Base-by-base conservation (phyloP, 257 asterid species). In the Leptodermis oblonga region DNA sequence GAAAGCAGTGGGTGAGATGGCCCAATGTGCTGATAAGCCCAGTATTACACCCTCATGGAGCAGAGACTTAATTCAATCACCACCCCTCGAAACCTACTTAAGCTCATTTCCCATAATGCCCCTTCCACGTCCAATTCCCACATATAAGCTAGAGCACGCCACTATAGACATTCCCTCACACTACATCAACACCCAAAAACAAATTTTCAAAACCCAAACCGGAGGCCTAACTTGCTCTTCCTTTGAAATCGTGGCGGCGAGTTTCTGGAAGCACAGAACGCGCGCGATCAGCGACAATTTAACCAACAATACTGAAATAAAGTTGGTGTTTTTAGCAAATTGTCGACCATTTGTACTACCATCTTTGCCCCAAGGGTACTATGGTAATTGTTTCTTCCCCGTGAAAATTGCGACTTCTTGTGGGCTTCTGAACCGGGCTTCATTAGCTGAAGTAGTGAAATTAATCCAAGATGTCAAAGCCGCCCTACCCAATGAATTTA, bases 291-390 rank as follows among this genome's bases (percentile, higher is more conserved):
- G 62, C 22, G 25, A 64, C 11, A 28, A 9, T 7, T 48, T 70
- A 28, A 56, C 54, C 6, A 67, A 78, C 2, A 68, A 75, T 6
- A 59, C 77, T 39, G 71, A 69, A 52, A 41, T 73, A 59, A 81
- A 73, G 25, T 80, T 85, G 11, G 85, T 83, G 12, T 81, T 85
- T 62, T 81, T 85, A n/a, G 90, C 90, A 8, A 85, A 85, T 43
- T 79, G 86, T 60, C 80, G 86, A 20, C 70, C 64, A 2, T 71
- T 80, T 4, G 25, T 79, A 46, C 55, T 53, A 4, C 82, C 81
- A 5, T 77, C 76, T 3, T 28, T 85, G 41, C 82, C 85, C 3
- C 67, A 28, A 15, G 87, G 90, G 1, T 85, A 78, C 75, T 83
- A 85, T 13, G 88, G 88, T n/a, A 85, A 82, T 73, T 81, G 90